These are phyloP conservation scores for Chrysoporthe cubensis DNA, from an alignment of 2,329 filamentous ascomycete genomes.

Conservation along the genomic window DNA sequence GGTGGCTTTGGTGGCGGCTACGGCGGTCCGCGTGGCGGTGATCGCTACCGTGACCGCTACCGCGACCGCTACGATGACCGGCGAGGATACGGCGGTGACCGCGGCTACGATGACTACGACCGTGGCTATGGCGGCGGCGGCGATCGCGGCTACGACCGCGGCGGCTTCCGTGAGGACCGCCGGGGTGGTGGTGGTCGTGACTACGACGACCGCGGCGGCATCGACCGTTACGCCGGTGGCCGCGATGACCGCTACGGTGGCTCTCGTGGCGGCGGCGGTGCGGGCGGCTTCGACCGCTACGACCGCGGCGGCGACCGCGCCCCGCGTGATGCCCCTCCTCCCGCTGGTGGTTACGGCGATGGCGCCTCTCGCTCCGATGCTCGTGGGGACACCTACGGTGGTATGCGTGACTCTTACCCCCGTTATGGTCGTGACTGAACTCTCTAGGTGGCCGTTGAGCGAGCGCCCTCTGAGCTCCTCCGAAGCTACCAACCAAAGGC, in stretches of 20 bases:
- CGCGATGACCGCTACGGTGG: constrained; percentile 26
- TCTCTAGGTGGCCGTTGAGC: constrained; percentile 29
- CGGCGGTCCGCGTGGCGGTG: constrained; percentile 44
- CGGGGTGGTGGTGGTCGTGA: constrained; percentile 36
- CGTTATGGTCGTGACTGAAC: constrained; percentile 28
- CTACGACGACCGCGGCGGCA: constrained; percentile 37
- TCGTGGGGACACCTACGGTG: constrained; percentile 38
- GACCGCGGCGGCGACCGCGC: constrained; percentile 31
- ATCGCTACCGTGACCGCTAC: constrained; percentile 35
- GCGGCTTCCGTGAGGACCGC: constrained; percentile 49
- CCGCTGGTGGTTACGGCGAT: constrained; percentile 35
- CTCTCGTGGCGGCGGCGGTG: constrained; percentile 20
- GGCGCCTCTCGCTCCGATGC: constrained; percentile 35
- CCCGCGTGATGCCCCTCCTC: constrained; percentile 36
- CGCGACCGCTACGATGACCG: constrained; percentile 38
- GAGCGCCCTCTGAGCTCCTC: constrained; percentile 15
- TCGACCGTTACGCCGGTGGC: constrained; percentile 45
- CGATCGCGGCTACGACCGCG: constrained; percentile 49
- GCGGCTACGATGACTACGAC: constrained; percentile 33
- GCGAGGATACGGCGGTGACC: constrained; percentile 29
- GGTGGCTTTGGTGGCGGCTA: constrained; percentile 58
- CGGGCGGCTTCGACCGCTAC: constrained; percentile 24
- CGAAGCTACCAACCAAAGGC: constrained; percentile 13
- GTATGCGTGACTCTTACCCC: constrained; percentile 26
- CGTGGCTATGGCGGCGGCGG: constrained; percentile 30